Conservation (phyloP, 257 asterid genomes). For the Pogostemon cablin region DNA sequence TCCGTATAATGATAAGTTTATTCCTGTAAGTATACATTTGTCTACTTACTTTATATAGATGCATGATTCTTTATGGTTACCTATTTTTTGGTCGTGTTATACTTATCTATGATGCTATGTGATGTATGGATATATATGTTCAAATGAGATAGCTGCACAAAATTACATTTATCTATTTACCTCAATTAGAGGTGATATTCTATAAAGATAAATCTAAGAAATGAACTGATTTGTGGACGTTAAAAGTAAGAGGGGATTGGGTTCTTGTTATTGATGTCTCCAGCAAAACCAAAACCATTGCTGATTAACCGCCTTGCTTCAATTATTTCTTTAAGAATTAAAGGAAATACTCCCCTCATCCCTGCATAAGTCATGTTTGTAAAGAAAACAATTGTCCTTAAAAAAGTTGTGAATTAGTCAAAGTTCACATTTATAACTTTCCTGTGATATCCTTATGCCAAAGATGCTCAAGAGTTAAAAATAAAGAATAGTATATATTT, state of each 20-base stretch:
- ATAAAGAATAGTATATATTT: no score
- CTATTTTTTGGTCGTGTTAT: slow-evolving; percentile 19
- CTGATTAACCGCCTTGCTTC: neutral
- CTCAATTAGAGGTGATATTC: no score
- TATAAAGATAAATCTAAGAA: neutral
- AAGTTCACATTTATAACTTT: no score
- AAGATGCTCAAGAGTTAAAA: neutral
- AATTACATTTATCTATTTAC: no score
- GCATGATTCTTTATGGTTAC: neutral
- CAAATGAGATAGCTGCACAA: slow-evolving; percentile 9
- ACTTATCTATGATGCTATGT: slow-evolving; percentile 8
- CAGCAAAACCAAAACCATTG: slow-evolving; percentile 8
- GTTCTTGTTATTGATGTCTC: slow-evolving; percentile 3
- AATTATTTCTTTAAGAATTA: neutral
- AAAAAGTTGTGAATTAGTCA: neutral
- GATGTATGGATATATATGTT: slow-evolving; percentile 13
- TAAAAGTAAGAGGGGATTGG: neutral
- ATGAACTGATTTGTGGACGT: slow-evolving; percentile 6
- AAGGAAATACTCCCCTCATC: neutral
- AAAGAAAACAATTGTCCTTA: neutral
- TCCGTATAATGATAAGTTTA: slow-evolving; percentile 82
- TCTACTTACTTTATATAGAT: slow-evolving; percentile 23
- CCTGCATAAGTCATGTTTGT: neutral
- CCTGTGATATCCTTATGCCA: no score
- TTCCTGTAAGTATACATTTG: slow-evolving; percentile 68